Evolutionary conservation across 116 monocot species (phyloP).

Genomic region (Iris pallida): DNA sequence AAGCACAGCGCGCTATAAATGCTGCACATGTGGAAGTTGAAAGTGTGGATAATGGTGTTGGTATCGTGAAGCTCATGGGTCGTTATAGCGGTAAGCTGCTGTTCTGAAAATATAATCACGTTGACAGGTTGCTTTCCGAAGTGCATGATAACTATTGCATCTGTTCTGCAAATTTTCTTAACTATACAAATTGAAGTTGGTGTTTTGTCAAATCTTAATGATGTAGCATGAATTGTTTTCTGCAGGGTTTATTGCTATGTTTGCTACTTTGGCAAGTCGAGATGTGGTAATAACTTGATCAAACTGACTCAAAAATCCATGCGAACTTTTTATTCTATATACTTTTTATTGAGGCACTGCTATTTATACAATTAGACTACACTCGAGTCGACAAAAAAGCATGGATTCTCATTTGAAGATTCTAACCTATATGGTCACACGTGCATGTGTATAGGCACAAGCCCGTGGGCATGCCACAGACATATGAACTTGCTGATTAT

Average conservation of each 20-base stretch:
- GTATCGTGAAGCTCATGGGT: constrained; percentile 87
- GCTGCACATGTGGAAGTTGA: constrained; percentile 89
- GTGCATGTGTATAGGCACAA: no score
- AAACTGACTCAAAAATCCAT: constrained; percentile 1
- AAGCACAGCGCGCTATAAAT: constrained; percentile 77
- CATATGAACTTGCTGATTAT: no score
- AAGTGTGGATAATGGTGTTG: constrained; percentile 79
- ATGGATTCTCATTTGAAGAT: no score
- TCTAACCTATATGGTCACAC: no score
- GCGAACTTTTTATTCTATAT: not conserved
- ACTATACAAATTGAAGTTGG: not conserved
- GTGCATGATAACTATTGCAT: not conserved
- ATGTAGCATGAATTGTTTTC: not conserved
- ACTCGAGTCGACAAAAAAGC: no score
- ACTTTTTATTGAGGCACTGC: no score
- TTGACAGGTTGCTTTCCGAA: no score
- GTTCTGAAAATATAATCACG: constrained; percentile 4
- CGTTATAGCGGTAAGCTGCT: constrained; percentile 62
- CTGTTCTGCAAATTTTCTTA: not conserved
- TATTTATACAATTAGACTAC: no score
- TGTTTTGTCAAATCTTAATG: no score
- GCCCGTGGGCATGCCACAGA: no score
- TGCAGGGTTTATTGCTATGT: constrained; percentile 27
- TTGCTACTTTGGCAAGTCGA: constrained; percentile 21
- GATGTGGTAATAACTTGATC: constrained; percentile 19